Base-by-base conservation (phyloP, 306 rosid species). In the Carpinus viminea region DNA sequence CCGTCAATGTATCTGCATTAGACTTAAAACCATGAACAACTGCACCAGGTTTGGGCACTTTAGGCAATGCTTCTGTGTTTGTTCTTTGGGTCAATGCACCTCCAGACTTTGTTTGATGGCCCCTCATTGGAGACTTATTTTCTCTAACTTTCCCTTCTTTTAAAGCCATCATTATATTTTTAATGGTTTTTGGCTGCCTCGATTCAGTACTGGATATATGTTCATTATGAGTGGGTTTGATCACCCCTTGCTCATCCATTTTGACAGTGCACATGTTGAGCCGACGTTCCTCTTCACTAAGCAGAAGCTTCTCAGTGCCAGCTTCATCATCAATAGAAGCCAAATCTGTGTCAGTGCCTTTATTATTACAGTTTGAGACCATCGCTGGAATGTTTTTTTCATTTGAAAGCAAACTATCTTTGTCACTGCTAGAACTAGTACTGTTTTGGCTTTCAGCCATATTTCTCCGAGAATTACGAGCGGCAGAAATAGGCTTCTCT, bases 361-460 rank as follows among this genome's bases (percentile, higher is more conserved):
- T 93, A 83, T 70, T 79, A 83, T 88, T 76, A 81, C 81, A 80
- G 75, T 75, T 82, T 0, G 83, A 77, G 70, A 55, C 81, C 47
- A 78, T 62, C 71, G 55, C 82, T 9, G 85, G 83, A 80, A 83
- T 78, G 78, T 73, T 86, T 86, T 85, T 96, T 75, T 91, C 99
- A 78, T 80, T 88, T 74, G 94, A 91, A 85, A 86, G 84, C 62
- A 87, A 86, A 88, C 96, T 87, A 74, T 96, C 97, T 87, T 82
- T 93, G 78, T 96, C 98, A 82, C 96, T 91, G 73, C 90, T 89
- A 38, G 99, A 96, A 86, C 93, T 85, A 74, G 64, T 86, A 87
- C 97, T 93, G 81, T 79, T 93, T 85, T 91, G 97, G 82, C 99
- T 96, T 85, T 91, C 99, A 69, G 94, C 93, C 94, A 91, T 90